phyloP scores from a whole-genome alignment of 2,329 filamentous ascomycete genomes.

The Cercospora sesami region DNA sequence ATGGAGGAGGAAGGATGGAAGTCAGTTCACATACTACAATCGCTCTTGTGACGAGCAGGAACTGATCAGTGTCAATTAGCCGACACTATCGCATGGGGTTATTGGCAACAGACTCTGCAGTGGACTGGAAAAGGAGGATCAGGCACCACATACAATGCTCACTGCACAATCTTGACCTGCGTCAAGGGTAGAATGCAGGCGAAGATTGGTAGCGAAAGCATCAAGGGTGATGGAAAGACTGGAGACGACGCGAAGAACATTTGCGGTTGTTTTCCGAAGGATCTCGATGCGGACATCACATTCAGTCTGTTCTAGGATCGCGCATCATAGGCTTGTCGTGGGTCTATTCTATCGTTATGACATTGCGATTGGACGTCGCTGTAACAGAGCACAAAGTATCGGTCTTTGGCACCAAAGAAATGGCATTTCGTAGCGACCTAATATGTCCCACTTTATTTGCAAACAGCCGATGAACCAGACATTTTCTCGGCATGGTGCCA shows the following conservation, averaged over 20 bases:
- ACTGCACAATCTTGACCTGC: constrained; percentile 3
- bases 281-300: neutral
- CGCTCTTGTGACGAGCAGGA: neutral
- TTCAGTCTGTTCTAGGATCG: neutral
- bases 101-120: constrained; percentile 1
- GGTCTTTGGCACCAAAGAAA: neutral
- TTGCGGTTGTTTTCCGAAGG: neutral
- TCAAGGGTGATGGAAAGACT: neutral
- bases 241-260: neutral
- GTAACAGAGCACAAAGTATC: neutral
- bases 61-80: neutral
- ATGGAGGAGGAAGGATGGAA: constrained; percentile 1
- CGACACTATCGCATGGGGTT: neutral
- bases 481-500: no score
- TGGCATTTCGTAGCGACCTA: no score
- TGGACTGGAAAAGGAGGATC: neutral
- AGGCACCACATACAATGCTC: constrained; percentile 4
- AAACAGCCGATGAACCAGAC: no score
- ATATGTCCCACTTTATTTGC: no score
- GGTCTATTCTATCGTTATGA: no score
- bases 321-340: neutral
- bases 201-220: neutral
- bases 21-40: neutral
- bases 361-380: neutral
- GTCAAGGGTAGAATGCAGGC: constrained; percentile 1